phyloP scores from a whole-genome alignment of 129 eudicot genomes.

The Flaveria bidentis region DNA sequence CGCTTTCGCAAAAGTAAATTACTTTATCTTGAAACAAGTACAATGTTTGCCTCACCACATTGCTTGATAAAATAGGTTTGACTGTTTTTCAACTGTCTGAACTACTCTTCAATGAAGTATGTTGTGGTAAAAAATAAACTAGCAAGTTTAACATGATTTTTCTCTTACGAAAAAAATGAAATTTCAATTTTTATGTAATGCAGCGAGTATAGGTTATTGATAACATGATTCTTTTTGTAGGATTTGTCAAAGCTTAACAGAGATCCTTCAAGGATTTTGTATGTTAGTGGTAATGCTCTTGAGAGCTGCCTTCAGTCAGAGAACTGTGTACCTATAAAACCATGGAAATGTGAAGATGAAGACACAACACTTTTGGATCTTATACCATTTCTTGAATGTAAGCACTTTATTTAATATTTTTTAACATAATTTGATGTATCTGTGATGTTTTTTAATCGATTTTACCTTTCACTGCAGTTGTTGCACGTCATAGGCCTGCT shows the following conservation, averaged over 20 bases:
- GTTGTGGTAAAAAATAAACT: not conserved
- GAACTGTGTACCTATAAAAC: slow-evolving; percentile 66
- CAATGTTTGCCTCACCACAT: not conserved
- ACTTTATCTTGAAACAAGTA: not conserved
- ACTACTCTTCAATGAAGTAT: not conserved
- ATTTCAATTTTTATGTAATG: not conserved
- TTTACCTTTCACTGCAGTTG: slow-evolving; percentile 54
- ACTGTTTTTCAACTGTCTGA: not conserved
- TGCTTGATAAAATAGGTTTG: not conserved
- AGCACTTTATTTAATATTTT: slow-evolving; percentile 20
- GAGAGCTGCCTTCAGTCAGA: slow-evolving; percentile 85
- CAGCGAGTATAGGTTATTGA: not conserved
- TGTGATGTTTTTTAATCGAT: not conserved
- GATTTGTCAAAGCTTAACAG: slow-evolving; percentile 84
- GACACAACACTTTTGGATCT: slow-evolving; percentile 84
- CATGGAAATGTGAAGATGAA: slow-evolving; percentile 79
- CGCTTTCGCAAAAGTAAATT: slow-evolving; percentile 1
- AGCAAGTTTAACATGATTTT: not conserved
- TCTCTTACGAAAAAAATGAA: not conserved
- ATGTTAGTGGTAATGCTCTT: slow-evolving; percentile 82
- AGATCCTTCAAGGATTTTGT: slow-evolving; percentile 74
- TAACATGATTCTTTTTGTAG: slow-evolving; percentile 37
- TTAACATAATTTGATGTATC: not conserved
- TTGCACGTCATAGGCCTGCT: slow-evolving; percentile 67
- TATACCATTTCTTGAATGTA: slow-evolving; percentile 89